Percentiles rank a stretch among this genome's conserved stretches.
phyloP scores from a whole-genome alignment of 345 rosid genomes.

The rapeseed (Brassica napus) region Da-Ae NC_063442.1:4573001-4573500 shows the following conservation, averaged over 20 bases:
- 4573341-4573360: not conserved
- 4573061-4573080: not conserved
- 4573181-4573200: not conserved
- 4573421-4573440: not conserved
- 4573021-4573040: not conserved
- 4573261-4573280: conserved; percentile 15
- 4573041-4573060: not conserved
- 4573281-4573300: not conserved
- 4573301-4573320: conserved; percentile 3
- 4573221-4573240: conserved; percentile 27
- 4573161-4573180: not conserved
- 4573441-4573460: too few relatives aligned
- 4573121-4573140: conserved; percentile 76
- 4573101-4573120: conserved; percentile 77
- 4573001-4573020: not conserved
- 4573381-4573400: not conserved
- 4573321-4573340: not conserved
- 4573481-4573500: too few relatives aligned
- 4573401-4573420: not conserved
- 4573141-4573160: conserved; percentile 36
- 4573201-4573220: conserved; percentile 16
- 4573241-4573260: conserved; percentile 32
- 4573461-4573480: too few relatives aligned
- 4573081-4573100: conserved; percentile 41
- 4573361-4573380: not conserved